phyloP scores from a whole-genome alignment of 345 rosid species.

The Alliaria petiolata region DNA sequence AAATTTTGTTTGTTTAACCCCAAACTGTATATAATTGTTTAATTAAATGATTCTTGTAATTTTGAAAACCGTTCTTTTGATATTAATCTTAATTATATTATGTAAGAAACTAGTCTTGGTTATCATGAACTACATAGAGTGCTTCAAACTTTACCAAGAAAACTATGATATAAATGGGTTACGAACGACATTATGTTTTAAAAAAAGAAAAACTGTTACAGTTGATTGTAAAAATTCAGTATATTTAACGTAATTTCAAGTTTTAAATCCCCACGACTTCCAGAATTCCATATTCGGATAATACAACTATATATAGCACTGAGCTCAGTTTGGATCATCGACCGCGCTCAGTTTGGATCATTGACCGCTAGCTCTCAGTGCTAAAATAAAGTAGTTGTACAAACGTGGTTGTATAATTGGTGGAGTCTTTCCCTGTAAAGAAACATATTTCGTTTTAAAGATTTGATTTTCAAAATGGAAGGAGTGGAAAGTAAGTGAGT shows the following conservation, averaged over 20 bases:
- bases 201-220: too few relatives aligned
- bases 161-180: neutral
- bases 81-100: too few relatives aligned
- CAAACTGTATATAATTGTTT: neutral
- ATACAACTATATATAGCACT: too few relatives aligned
- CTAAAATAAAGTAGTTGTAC: too few relatives aligned
- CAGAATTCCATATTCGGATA: too few relatives aligned
- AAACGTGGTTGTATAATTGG: neutral
- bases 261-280: too few relatives aligned
- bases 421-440: neutral
- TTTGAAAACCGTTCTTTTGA: neutral
- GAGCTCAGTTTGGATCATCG: too few relatives aligned
- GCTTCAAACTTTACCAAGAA: neutral
- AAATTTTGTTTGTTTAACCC: too few relatives aligned
- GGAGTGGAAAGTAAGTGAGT: slow-evolving; percentile 14
- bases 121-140: neutral
- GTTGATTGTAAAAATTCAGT: too few relatives aligned
- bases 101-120: neutral
- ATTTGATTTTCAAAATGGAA: neutral
- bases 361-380: too few relatives aligned
- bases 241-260: too few relatives aligned
- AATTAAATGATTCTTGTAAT: neutral
- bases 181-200: neutral
- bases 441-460: neutral
- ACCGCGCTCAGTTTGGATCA: neutral